Evolutionary conservation across 257 asterid genomes (phyloP), one percentile per base, ranked within the genome.

Genomic region (Haberlea rhodopensis): DNA sequence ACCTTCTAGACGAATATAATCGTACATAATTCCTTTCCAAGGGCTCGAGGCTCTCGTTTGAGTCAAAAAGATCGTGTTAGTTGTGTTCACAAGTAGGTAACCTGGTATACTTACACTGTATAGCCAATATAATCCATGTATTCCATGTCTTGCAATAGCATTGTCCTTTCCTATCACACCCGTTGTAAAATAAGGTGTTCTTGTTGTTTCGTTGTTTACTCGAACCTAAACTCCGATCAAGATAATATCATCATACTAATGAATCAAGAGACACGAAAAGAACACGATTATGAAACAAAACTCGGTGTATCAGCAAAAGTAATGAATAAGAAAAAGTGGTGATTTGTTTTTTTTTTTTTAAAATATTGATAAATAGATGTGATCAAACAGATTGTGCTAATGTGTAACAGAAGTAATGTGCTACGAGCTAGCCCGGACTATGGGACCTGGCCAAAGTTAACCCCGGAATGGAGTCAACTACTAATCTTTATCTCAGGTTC

Each of bases 131-230:
- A 82, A 40, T 55, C 97, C 97, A 70, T 76, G 96, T 59, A 88
- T 91, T 2, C 97, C 96, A 71, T 91, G 97, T 25, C 97, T 82
- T 2, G 96, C 97, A 28, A 91, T 83, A 2, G 95, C 61, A 27
- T 91, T 91, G 77, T 91, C 97, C 53, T 65, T 79, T 1, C 97
- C 96, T 15, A 91, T 84, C 1, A 64, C n/a, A 2, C 83, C 84
- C 5, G 87, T 90, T 3, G 83, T 77, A 55, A 82, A 88, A 53
- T 69, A 71, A 13, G 86, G 84, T 1, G 22, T 34, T 31, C 37
- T 73, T 1, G 27, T 19, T 6, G 60, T 65, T 67, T 53, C 75
- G 8, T 75, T 75, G 22, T 87, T 85, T 28, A 85, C 62, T 46
- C 84, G 76, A 22, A 87, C 80, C 96, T 90, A 29, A 55, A 56